phyloP scores from a whole-genome alignment of 768 basidiomycete genomes.

The Mycena crocata region DNA sequence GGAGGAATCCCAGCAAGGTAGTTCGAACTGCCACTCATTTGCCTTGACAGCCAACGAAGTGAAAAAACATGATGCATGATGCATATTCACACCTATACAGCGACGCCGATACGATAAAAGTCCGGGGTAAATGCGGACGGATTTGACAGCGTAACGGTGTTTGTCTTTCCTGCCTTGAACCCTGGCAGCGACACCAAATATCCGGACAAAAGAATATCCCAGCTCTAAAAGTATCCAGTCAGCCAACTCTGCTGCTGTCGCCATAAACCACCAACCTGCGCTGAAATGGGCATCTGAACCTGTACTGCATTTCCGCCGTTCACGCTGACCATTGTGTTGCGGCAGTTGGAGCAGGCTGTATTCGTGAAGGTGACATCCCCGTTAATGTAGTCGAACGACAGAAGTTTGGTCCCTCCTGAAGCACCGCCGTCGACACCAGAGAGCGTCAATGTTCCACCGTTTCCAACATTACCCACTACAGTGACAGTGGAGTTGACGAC shows the following conservation, averaged over 20 bases:
- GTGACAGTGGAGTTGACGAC: constrained; percentile 50
- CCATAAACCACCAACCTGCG: constrained; percentile 48
- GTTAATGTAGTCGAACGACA: constrained; percentile 62
- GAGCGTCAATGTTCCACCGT: constrained; percentile 57
- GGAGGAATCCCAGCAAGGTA: too few species aligned
- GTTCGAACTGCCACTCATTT: too few species aligned
- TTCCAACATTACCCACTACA: constrained; percentile 55
- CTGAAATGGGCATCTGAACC: constrained; percentile 61
- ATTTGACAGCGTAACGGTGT: constrained; percentile 59
- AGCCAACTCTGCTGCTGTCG: neutral
- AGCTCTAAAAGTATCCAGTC: constrained; percentile 57
- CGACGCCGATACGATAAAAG: constrained; percentile 54
- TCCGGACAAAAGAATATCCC: constrained; percentile 57
- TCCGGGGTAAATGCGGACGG: constrained; percentile 56
- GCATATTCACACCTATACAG: constrained; percentile 32
- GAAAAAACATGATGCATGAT: too few species aligned
- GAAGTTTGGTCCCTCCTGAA: constrained; percentile 54
- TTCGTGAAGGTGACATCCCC: constrained; percentile 56
- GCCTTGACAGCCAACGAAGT: too few species aligned
- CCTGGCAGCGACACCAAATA: constrained; percentile 56
- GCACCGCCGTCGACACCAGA: constrained; percentile 55
- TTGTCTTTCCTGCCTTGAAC: constrained; percentile 57
- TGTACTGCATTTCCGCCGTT: constrained; percentile 57
- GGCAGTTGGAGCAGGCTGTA: constrained; percentile 61
- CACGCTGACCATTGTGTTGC: constrained; percentile 58